phyloP scores from a whole-genome alignment of 2,329 filamentous ascomycete species.

The Clathrospora elynae region DNA sequence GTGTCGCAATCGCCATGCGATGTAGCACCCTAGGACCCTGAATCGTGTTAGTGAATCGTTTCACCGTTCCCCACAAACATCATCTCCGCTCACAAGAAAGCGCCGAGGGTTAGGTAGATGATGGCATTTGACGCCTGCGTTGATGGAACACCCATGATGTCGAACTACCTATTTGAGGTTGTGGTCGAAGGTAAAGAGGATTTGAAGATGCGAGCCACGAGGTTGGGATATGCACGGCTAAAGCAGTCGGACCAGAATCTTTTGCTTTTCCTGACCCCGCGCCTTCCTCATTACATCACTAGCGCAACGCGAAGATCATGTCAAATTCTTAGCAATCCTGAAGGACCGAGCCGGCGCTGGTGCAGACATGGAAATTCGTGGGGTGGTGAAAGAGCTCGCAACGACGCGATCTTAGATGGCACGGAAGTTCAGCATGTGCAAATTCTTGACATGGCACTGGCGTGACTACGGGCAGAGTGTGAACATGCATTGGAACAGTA shows the following conservation, averaged over 20 bases:
- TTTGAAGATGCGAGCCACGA: conserved; percentile 13
- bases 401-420: neutral
- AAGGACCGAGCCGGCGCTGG: conserved; percentile 8
- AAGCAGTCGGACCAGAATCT: conserved; percentile 24
- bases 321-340: conserved; percentile 25
- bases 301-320: conserved; percentile 30
- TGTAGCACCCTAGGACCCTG: conserved; percentile 66
- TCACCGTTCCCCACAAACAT: conserved; percentile 8
- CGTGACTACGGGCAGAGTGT: too few species aligned
- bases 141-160: conserved; percentile 73
- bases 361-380: conserved; percentile 2
- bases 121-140: conserved; percentile 79
- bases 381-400: conserved; percentile 4
- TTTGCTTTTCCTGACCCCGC: conserved; percentile 30
- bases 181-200: conserved; percentile 11
- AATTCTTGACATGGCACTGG: too few species aligned
- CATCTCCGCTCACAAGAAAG: conserved; percentile 67
- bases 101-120: conserved; percentile 78
- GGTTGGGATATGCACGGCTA: conserved; percentile 27
- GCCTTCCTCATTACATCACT: conserved; percentile 31
- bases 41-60: conserved; percentile 17
- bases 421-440: too few species aligned
- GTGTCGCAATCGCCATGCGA: conserved; percentile 62
- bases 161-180: conserved; percentile 5
- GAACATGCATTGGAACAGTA: neutral